A percentile compares a stretch with the other conserved stretches of the same genome.
phyloP scores from a whole-genome alignment of 73 alveolate genomes.

The Vitrella brassicaformis region DNA sequence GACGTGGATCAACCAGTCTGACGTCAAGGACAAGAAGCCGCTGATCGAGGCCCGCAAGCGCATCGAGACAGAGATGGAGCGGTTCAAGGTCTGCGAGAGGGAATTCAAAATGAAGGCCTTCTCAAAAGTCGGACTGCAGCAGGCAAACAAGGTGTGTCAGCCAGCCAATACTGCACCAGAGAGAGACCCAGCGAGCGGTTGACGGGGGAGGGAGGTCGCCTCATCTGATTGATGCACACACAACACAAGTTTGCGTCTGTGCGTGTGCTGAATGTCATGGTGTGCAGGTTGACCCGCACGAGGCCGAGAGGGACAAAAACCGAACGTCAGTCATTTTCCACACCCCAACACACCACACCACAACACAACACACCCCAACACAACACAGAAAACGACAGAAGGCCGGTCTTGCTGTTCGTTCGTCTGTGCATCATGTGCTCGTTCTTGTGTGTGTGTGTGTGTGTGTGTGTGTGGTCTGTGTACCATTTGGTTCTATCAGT shows the following conservation, averaged over 20 bases:
- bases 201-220: background rate
- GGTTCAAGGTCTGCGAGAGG: conserved; percentile 39
- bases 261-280: background rate
- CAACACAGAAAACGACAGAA: no score
- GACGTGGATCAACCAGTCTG: conserved; percentile 18
- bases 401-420: no score
- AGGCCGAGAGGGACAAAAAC: background rate
- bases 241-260: background rate
- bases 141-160: conserved; percentile 6
- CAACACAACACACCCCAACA: no score
- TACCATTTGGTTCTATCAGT: no score
- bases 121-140: conserved; percentile 38
- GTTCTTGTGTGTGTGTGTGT: no score
- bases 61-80: conserved; percentile 47
- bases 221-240: background rate
- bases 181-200: no score
- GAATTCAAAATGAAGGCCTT: conserved; percentile 42
- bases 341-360: no score
- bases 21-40: conserved; percentile 29
- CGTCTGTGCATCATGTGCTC: no score
- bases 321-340: background rate
- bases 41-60: conserved; percentile 29
- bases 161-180: no score
- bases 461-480: no score
- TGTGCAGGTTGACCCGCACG: background rate